Evolutionary conservation across 2,329 filamentous ascomycete species (phyloP), one percentile per base, ranked within the genome.

Genomic region (Aspergillus melleus): DNA sequence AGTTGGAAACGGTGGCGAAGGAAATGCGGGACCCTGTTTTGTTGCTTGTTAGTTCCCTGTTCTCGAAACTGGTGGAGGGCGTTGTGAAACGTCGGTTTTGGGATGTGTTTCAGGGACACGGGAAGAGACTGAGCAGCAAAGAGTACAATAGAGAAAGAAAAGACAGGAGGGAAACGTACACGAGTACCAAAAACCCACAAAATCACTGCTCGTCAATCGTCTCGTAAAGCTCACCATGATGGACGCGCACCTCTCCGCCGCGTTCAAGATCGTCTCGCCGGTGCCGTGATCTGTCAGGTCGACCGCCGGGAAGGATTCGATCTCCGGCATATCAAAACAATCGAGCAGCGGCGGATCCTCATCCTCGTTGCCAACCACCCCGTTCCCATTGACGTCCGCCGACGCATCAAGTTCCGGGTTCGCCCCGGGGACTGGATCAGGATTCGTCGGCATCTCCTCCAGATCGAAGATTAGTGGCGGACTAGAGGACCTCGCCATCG

Each of bases 1-100:
- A 74, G 36, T 74, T 74, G 12, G 72, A 74, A 16, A 74, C 69
- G 1, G 71, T 72, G n/a, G 72, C 71, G 32, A 74, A 74, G 10
- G 71, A 66, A 49, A 74, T 68, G 2, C 72, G 69, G 9, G 70
- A 70, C 72, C 72, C 72, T 74, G 16, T 22, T n/a, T 30, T 20
- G 2, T 12, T n/a, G 22, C 54, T 52, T 54, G 36, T 42, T 55
- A 22, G 20, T 29, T 29, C 42, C 26, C 3, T 14, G 36, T 36
- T 36, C 5, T 6, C 9, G 52, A 16, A 9, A 6, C 14, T 4
- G 8, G 24, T 47, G 32, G 26, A 6, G 26, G 26, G 8, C 26
- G 26, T 8, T 9, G 26, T 29, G 26, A 29, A 29, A 29, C 26
- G 3, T 8, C 26, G 26, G 26, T 29, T 29, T 29, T 42, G 36